phyloP scores from a whole-genome alignment of 345 rosid species.

The Heritiera fomes region DNA sequence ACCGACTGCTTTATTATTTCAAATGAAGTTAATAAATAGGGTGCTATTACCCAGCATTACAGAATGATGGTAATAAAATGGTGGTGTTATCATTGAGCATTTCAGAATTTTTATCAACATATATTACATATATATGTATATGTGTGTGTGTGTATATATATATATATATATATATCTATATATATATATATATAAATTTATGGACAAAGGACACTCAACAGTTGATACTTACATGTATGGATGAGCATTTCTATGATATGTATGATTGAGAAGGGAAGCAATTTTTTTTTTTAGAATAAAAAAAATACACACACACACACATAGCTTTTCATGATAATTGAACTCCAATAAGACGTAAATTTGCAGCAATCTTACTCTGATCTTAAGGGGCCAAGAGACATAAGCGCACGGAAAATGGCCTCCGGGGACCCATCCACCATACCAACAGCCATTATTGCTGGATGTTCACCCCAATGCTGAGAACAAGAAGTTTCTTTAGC shows the following conservation, averaged over 20 bases:
- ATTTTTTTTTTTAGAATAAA: no score
- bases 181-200: no score
- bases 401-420: conserved; percentile 68
- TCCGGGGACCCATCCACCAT: conserved; percentile 79
- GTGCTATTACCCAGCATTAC: not conserved
- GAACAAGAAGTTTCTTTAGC: conserved; percentile 20
- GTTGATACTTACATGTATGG: no score
- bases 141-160: no score
- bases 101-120: not conserved
- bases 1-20: not conserved
- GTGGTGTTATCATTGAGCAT: not conserved
- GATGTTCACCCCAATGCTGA: conserved; percentile 90
- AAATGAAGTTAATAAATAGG: not conserved
- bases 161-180: no score
- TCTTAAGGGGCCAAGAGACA: conserved; percentile 84
- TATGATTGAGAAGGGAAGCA: no score
- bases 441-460: conserved; percentile 97
- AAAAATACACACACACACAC: no score
- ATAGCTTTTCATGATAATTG: not conserved
- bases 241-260: no score
- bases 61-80: not conserved
- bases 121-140: no score
- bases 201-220: no score
- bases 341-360: not conserved
- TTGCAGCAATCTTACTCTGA: conserved; percentile 67